Evolutionary conservation across 176 grass and related monocot species (phyloP), one percentile per base, ranked within the genome.

Genomic region (Panicum miliaceum): DNA sequence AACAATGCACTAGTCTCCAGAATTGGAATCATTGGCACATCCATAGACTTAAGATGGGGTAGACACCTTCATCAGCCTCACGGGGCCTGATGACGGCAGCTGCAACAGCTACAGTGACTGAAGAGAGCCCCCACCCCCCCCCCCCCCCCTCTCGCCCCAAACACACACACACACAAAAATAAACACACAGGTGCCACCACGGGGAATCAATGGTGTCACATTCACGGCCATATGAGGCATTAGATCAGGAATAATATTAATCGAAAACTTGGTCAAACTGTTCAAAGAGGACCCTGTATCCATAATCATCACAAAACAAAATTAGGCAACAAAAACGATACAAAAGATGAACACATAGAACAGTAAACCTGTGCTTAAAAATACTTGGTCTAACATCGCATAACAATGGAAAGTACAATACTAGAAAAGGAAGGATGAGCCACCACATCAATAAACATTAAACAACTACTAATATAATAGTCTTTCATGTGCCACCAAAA

Each of bases 51-150:
- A 76, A 37, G 23, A 66, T 38, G 47, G 37, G 34, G 7, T 58
- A 76, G 61, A 5, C 63, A 84, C 82, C 71, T 84, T 84, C 71
- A 54, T 75, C 71, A 75, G 22, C 60, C 47, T 47, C 15, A 66
- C 66, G 59, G 34, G n/a, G 3, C 40, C 40, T 41, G 40, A 41
- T 41, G 40, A 41, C 6, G 40, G 40, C 4, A 45, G 7, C 42
- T 45, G 42, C 42, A 45, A 10, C 6, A 7, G 42, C 42, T 1
- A 45, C 8, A 45, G 42, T 45, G 42, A 45, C 42, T 45, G 41
- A 43, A 43, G 41, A 43, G 41, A 40, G 37, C 3, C 5, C 37
- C 5, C 37, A 3, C 37, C 37, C 37, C 37, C 37, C 37, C 37
- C 3, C 37, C 37, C 37, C 3, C 37, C 37, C 37, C 3, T 5